These are phyloP conservation scores for Gynandropsis gynandra DNA, from an alignment of 345 rosid genomes.

Conservation along the genomic window DNA sequence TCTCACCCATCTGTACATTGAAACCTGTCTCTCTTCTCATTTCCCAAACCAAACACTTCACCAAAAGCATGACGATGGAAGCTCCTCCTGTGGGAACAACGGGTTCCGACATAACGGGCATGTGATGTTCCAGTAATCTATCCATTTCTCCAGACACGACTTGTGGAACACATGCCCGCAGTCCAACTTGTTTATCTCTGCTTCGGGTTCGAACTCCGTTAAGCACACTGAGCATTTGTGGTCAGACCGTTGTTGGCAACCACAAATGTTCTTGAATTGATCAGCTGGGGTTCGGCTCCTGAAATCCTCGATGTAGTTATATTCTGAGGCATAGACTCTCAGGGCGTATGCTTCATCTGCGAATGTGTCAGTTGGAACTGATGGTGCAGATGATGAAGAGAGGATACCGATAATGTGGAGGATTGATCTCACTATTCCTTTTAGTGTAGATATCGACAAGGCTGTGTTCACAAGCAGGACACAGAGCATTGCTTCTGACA, in stretches of 20 bases:
- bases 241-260: conserved; percentile 30
- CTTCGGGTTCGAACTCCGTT: conserved; percentile 36
- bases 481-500: conserved; percentile 61
- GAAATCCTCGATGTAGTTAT: conserved; percentile 40
- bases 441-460: conserved; percentile 46
- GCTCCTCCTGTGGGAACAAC: conserved; percentile 33
- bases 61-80: conserved; percentile 31
- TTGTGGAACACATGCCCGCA: conserved; percentile 56
- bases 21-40: too few relatives aligned
- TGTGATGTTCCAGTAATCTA: conserved; percentile 45
- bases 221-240: conserved; percentile 47
- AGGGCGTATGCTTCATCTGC: conserved; percentile 15
- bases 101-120: conserved; percentile 56
- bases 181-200: conserved; percentile 38
- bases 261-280: conserved; percentile 31
- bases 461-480: conserved; percentile 59
- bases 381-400: conserved; percentile 22
- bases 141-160: conserved; percentile 51
- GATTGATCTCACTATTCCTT: conserved; percentile 46
- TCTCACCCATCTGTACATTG: too few relatives aligned
- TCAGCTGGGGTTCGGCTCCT: conserved; percentile 38
- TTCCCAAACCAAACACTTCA: conserved; percentile 9
- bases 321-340: conserved; percentile 22
- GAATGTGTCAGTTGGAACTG: conserved; percentile 17
- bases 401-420: conserved; percentile 42